phyloP scores from a whole-genome alignment of 225 moss, liverwort and hornwort genomes.

The Ulota crispa region DNA sequence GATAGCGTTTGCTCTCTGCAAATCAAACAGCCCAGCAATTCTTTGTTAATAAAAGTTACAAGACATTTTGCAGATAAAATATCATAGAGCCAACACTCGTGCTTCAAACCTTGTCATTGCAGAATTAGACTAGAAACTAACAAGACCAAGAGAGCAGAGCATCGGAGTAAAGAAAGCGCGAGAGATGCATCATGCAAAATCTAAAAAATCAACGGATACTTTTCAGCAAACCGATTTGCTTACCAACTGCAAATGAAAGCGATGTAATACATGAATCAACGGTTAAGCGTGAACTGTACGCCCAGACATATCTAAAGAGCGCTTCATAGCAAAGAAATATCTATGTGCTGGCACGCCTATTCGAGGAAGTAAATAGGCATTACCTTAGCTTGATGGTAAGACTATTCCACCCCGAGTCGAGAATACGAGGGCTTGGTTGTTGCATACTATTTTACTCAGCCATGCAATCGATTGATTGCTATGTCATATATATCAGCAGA shows the following conservation, averaged over 20 bases:
- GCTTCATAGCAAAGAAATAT: background rate
- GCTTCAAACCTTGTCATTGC: background rate
- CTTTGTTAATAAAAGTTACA: background rate
- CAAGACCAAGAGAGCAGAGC: conserved; percentile 6
- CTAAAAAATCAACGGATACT: background rate
- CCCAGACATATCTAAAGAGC: background rate
- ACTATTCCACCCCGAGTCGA: conserved; percentile 35
- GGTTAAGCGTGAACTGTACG: background rate
- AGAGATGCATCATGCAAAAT: background rate
- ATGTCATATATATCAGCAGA: background rate
- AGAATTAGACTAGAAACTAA: conserved; percentile 4
- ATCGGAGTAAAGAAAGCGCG: background rate
- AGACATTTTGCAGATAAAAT: background rate
- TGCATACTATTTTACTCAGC: conserved; percentile 7
- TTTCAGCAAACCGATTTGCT: background rate
- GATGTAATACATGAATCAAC: background rate
- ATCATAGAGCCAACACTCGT: background rate
- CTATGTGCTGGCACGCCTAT: background rate
- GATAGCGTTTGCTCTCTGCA: conserved; percentile 71
- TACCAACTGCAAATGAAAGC: background rate
- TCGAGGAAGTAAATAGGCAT: background rate
- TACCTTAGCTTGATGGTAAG: conserved; percentile 50
- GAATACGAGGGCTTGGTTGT: conserved; percentile 12
- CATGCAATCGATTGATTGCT: background rate
- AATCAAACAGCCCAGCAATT: conserved; percentile 14